Evolutionary conservation across 257 asterid genomes (phyloP).

Genomic region (Ilex aquifolium): DNA sequence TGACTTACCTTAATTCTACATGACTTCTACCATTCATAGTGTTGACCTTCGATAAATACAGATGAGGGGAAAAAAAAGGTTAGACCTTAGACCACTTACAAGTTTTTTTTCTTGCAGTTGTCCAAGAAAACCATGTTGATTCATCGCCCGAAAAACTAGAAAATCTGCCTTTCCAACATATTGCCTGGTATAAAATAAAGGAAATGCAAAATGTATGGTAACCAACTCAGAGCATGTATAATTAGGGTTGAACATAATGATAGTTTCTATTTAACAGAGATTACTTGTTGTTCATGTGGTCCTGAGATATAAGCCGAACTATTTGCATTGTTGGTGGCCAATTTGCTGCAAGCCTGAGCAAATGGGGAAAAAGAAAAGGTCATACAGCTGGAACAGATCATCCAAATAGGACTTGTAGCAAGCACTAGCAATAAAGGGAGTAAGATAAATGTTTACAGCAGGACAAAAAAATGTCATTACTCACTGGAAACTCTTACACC

Average conservation of each 20-base stretch:
- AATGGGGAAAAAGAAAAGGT: conserved; percentile 1
- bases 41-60: neutral
- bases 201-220: neutral
- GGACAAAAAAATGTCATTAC: neutral
- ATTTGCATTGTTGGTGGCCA: conserved; percentile 92
- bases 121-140: conserved; percentile 82
- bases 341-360: conserved; percentile 81
- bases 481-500: too few relatives aligned
- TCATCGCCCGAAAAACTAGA: conserved; percentile 87
- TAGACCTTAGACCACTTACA: conserved; percentile 44
- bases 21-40: too few relatives aligned
- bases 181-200: conserved; percentile 40
- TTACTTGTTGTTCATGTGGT: conserved; percentile 93
- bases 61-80: conserved; percentile 7
- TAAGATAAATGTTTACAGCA: neutral
- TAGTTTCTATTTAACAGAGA: conserved; percentile 8
- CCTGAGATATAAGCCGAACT: conserved; percentile 72
- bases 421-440: neutral
- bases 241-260: neutral
- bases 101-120: conserved; percentile 90
- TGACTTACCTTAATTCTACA: too few relatives aligned
- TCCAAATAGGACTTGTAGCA: neutral
- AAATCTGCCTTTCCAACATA: conserved; percentile 78
- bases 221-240: neutral
- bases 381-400: neutral